phyloP scores from a whole-genome alignment of 78 protist genomes.

The Dictyostelium citrinum region DNA sequence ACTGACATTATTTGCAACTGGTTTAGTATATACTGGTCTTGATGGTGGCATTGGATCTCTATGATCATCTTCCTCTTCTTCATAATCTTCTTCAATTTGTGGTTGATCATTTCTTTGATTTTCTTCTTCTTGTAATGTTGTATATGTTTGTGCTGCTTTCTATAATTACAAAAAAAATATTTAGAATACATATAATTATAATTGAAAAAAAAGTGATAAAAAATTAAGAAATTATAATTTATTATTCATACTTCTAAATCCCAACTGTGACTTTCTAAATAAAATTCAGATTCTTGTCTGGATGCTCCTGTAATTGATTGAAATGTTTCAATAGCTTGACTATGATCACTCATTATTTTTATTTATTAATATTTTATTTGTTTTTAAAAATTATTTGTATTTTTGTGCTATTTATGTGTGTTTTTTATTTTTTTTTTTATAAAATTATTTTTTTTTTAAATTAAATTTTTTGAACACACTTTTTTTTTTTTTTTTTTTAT shows the following conservation, averaged over 20 bases:
- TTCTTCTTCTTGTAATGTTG: not conserved
- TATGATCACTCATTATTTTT: not conserved
- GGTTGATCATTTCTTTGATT: not conserved
- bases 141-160: constrained; percentile 33
- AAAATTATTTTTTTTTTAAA: not conserved
- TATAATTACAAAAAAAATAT: not conserved
- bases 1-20: not conserved
- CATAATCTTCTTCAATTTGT: not conserved
- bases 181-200: not conserved
- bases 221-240: not conserved
- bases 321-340: constrained; percentile 12
- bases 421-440: not conserved
- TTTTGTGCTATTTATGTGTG: not conserved
- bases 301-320: constrained; percentile 55
- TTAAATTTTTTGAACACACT: not conserved
- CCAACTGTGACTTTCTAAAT: constrained; percentile 70
- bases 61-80: not conserved
- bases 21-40: not conserved
- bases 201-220: not conserved
- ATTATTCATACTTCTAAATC: constrained; percentile 46
- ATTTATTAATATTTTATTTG: not conserved
- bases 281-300: constrained; percentile 13
- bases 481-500: not conserved
- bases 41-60: not conserved
- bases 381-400: not conserved